phyloP scores from a whole-genome alignment of 768 basidiomycete species.

The Termitomyces sp. region DNA sequence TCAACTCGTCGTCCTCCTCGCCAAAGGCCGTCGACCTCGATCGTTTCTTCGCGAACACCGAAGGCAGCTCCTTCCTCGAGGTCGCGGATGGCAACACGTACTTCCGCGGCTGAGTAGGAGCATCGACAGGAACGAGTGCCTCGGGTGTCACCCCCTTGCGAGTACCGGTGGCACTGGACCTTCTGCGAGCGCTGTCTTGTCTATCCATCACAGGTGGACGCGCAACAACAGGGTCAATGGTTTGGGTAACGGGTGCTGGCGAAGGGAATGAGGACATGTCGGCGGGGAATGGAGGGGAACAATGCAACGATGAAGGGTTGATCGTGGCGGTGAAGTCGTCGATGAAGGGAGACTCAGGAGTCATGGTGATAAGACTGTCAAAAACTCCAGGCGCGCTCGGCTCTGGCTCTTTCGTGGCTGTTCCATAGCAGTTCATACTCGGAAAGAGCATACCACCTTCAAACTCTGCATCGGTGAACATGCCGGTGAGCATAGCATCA shows the following conservation, averaged over 20 bases:
- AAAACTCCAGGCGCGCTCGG: neutral
- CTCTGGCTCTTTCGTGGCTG: neutral
- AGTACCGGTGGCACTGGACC: slow-evolving; percentile 50
- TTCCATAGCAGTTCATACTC: neutral
- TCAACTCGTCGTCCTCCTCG: slow-evolving; percentile 44
- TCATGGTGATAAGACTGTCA: slow-evolving; percentile 36
- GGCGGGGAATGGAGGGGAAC: slow-evolving; percentile 23
- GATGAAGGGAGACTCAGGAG: slow-evolving; percentile 46
- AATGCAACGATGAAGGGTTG: slow-evolving; percentile 23
- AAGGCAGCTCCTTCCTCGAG: slow-evolving; percentile 69
- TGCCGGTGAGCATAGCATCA: slow-evolving; percentile 10
- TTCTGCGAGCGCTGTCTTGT: slow-evolving; percentile 12
- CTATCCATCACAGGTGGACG: slow-evolving; percentile 9
- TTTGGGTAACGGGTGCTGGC: slow-evolving; percentile 1
- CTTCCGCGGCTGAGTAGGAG: slow-evolving; percentile 68
- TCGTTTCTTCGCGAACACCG: slow-evolving; percentile 63
- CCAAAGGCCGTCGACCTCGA: slow-evolving; percentile 38
- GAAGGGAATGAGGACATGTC: slow-evolving; percentile 7
- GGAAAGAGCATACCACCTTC: slow-evolving; percentile 6
- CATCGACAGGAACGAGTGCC: slow-evolving; percentile 61
- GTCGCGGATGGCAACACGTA: slow-evolving; percentile 64
- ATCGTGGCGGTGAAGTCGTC: slow-evolving; percentile 25
- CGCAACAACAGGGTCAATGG: neutral
- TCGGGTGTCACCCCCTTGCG: slow-evolving; percentile 63
- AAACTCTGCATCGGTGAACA: neutral